phyloP scores from a whole-genome alignment of 257 asterid species.

The Solanum pimpinellifolium region DNA sequence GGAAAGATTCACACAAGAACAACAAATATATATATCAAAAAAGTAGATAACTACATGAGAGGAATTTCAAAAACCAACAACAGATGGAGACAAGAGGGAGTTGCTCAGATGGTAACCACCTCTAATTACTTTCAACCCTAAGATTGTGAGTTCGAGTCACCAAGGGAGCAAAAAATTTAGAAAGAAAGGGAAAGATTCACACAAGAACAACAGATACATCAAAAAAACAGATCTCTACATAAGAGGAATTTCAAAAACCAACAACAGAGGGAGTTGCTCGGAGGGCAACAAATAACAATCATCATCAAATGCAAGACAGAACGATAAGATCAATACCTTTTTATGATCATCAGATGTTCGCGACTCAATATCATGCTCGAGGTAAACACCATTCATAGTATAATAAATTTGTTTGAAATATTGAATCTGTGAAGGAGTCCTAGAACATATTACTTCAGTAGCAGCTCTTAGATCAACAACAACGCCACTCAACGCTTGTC shows the following conservation, averaged over 20 bases:
- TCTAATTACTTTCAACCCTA: background rate
- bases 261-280: too few relatives aligned
- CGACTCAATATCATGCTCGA: constrained; percentile 70
- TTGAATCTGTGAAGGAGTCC: constrained; percentile 79
- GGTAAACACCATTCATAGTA: constrained; percentile 37
- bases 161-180: too few relatives aligned
- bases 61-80: too few relatives aligned
- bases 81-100: too few relatives aligned
- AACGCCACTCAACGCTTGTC: constrained; percentile 37
- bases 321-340: constrained; percentile 31
- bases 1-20: too few relatives aligned
- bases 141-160: background rate
- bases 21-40: too few relatives aligned
- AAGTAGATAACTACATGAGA: background rate
- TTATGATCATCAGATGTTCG: constrained; percentile 66
- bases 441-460: constrained; percentile 89
- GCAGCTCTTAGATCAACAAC: constrained; percentile 47
- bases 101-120: background rate
- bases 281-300: background rate
- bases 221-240: background rate
- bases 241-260: too few relatives aligned
- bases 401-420: constrained; percentile 59
- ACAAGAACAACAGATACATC: too few relatives aligned
- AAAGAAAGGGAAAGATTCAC: too few relatives aligned
- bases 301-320: background rate